These are phyloP conservation scores for Pseudogymnoascus sp. DNA, from an alignment of 2,329 filamentous ascomycete genomes.

Conservation along the genomic window DNA sequence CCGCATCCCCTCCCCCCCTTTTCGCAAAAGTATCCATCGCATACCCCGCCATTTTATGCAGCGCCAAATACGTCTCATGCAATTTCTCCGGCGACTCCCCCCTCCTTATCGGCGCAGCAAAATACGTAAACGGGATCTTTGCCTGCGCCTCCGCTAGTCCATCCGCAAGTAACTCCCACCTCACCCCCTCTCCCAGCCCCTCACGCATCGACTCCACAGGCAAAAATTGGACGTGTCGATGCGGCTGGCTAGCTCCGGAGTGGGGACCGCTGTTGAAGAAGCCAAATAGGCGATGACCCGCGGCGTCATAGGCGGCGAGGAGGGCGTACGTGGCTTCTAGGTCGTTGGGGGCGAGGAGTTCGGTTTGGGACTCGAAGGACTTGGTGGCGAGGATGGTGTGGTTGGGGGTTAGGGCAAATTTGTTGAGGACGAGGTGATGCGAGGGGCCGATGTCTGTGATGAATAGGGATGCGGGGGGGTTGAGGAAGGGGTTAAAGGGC, in stretches of 20 bases:
- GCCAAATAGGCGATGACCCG: constrained; percentile 27
- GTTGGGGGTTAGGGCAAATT: constrained; percentile 61
- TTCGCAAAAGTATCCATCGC: constrained; percentile 1
- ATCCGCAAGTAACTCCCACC: constrained; percentile 45
- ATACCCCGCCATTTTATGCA: constrained; percentile 22
- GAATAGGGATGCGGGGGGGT: constrained; percentile 45
- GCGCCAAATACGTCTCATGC: constrained; percentile 20
- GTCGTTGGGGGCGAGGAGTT: constrained; percentile 52
- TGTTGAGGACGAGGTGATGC: constrained; percentile 64
- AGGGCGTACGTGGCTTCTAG: constrained; percentile 54
- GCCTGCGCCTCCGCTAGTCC: constrained; percentile 22
- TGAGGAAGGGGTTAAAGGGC: constrained; percentile 55
- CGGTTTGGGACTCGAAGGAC: constrained; percentile 52
- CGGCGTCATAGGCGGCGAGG: constrained; percentile 43
- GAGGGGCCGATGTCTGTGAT: constrained; percentile 44
- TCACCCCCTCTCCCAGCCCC: constrained; percentile 33
- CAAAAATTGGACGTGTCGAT: constrained; percentile 64
- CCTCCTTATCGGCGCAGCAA: constrained; percentile 20
- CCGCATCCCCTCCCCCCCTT: not conserved
- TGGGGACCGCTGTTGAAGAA: constrained; percentile 53
- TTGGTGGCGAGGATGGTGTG: constrained; percentile 65
- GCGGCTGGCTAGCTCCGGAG: constrained; percentile 63
- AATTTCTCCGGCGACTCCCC: constrained; percentile 18
- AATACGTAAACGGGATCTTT: constrained; percentile 27
- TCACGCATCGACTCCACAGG: constrained; percentile 54